These are phyloP conservation scores for Xylariaceae sp. DNA, from an alignment of 2,329 filamentous ascomycete species.

Conservation along the genomic window DNA sequence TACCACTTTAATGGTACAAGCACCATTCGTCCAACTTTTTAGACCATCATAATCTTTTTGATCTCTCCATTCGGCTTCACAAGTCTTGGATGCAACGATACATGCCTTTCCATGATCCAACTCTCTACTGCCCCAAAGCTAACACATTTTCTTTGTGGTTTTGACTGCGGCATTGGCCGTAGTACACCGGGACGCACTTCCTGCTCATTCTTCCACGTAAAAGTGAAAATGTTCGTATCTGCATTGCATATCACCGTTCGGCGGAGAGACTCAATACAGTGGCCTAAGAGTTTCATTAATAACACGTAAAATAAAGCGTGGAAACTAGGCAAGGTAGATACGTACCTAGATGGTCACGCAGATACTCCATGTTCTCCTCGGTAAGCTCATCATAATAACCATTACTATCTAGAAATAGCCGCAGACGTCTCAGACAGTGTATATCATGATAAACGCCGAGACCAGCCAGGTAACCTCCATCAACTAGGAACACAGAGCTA, in stretches of 20 bases:
- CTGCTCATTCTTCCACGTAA: neutral
- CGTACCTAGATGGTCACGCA: neutral
- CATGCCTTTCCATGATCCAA: neutral
- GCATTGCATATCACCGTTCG: neutral
- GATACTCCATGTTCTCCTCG: neutral
- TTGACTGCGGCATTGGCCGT: neutral
- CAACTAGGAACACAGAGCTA: neutral
- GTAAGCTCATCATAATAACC: neutral
- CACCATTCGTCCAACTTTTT: neutral
- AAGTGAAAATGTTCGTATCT: neutral
- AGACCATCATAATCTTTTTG: neutral
- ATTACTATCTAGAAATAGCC: neutral
- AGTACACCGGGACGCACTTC: neutral
- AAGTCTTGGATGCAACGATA: neutral
- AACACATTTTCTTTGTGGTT: neutral
- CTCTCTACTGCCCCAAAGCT: neutral
- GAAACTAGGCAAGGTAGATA: neutral
- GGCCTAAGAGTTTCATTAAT: neutral
- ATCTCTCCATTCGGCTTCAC: neutral
- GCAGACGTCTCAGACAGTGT: neutral
- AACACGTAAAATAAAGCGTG: neutral
- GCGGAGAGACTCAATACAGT: neutral
- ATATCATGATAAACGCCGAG: neutral
- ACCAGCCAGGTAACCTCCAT: neutral
- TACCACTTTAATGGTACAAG: too few species aligned